These are phyloP conservation scores for Podospora fimiseda DNA, from an alignment of 495 filamentous ascomycete species.

Conservation along the genomic window DNA sequence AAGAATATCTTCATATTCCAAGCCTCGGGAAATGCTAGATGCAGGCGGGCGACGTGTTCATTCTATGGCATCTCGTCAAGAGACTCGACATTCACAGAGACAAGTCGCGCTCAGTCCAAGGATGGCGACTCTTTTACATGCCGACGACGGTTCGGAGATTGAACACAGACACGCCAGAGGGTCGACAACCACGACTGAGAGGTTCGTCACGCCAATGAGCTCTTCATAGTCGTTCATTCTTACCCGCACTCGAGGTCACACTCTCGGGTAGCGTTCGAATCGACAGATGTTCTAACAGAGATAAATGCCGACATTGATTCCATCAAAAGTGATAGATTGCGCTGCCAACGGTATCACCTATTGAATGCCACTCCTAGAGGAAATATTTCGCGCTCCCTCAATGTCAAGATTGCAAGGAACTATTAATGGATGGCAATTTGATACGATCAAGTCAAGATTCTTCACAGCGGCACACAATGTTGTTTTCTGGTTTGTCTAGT, in stretches of 20 bases:
- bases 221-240: constrained; percentile 23
- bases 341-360: background rate
- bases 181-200: constrained; percentile 14
- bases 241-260: constrained; percentile 13
- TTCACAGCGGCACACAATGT: background rate
- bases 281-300: background rate
- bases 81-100: background rate
- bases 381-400: too few species aligned
- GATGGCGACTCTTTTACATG: constrained; percentile 15
- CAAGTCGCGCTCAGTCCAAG: constrained; percentile 10
- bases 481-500: background rate
- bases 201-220: constrained; percentile 18
- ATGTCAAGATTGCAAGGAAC: too few species aligned
- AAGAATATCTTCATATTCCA: constrained; percentile 10
- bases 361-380: background rate
- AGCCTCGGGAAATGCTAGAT: constrained; percentile 5
- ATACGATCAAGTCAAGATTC: background rate
- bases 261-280: background rate
- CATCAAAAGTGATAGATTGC: constrained; percentile 8
- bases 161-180: constrained; percentile 8
- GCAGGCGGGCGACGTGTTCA: background rate
- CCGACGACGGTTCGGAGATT: constrained; percentile 9
- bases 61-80: background rate
- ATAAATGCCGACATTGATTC: constrained; percentile 1
- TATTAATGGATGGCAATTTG: too few species aligned